Percentiles rank a stretch among this genome's conserved stretches.
Conservation (phyloP, 192 early-diverging fungal species). For the Chytriomyces hyalinus region DNA sequence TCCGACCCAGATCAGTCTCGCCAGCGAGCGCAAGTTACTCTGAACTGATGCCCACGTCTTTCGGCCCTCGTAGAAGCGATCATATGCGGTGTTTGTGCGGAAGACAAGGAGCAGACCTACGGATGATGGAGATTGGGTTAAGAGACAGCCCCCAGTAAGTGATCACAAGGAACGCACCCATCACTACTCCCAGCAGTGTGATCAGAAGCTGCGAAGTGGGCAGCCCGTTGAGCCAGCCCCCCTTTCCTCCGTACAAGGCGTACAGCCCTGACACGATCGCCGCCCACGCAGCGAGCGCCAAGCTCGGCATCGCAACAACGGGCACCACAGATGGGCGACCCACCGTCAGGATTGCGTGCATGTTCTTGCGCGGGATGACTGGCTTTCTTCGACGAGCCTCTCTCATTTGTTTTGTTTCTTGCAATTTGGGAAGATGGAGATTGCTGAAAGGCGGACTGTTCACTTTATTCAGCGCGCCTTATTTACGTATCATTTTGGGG, state of each 20-base stretch:
- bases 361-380: not conserved
- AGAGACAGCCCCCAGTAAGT: not conserved
- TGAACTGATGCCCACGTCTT: conserved; percentile 77
- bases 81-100: conserved; percentile 78
- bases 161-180: conserved; percentile 30
- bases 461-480: too few species aligned
- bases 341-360: conserved; percentile 5
- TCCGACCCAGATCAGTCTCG: conserved; percentile 76
- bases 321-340: not conserved
- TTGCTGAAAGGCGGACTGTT: not conserved
- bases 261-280: not conserved
- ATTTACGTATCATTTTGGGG: too few species aligned
- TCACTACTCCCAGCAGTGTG: conserved; percentile 49
- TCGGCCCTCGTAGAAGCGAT: conserved; percentile 82
- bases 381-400: not conserved
- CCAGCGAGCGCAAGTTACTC: conserved; percentile 73
- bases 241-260: not conserved
- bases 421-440: not conserved
- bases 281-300: conserved; percentile 9
- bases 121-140: not conserved
- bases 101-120: conserved; percentile 73
- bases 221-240: conserved; percentile 23
- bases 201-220: conserved; percentile 45
- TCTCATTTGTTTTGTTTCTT: not conserved
- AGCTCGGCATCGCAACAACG: not conserved